Base-by-base conservation (phyloP, 2,329 filamentous ascomycete species). In the Sclerotinia glacialis region DNA sequence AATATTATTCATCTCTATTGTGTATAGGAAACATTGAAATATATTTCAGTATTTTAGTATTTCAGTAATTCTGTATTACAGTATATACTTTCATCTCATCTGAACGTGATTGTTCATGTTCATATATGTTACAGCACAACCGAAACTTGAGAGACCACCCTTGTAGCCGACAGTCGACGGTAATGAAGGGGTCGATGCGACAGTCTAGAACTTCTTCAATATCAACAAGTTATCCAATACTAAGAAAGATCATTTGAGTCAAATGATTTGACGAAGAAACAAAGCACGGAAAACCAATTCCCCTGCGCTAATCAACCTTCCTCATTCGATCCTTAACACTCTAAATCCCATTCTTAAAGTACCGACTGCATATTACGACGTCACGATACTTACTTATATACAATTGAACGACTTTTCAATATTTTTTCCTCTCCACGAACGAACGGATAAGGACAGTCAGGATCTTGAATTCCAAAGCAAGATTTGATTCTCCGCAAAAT, bases 141-240 rank as follows among this genome's bases (percentile, higher is more conserved):
- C 16, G 42, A 59, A 56, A 37, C 28, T 56, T 18, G 42, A 59
- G n/a, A 58, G 58, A 16, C 54, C 49, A 54, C 37, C 40, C 11
- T 59, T 26, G 7, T 31, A 46, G 28, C 56, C 28, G 26, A 28
- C 56, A 47, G 26, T 47, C 40, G 18, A 59, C 21, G 18, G 26
- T 59, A n/a, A 59, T 59, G 40, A 59, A 46, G 55, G 40, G 55
- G 55, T 59, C 40, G 55, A 59, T 59, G 40, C 56, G 42, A 47
- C 23, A 28, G 56, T 59, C 26, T 47, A 12, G 56, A 31, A 28
- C 23, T 59, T 59, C 42, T 23, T 14, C 28, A 16, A 58, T 58
- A 21, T 58, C 34, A 28, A 42, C 37, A 56, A 40, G 54, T 37
- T 56, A 37, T 56, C 34, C 40, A 44, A 58, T 16, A 26, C 14